phyloP scores from a whole-genome alignment of 2,329 filamentous ascomycete species.

The Sclerotiophoma versabilis region DNA sequence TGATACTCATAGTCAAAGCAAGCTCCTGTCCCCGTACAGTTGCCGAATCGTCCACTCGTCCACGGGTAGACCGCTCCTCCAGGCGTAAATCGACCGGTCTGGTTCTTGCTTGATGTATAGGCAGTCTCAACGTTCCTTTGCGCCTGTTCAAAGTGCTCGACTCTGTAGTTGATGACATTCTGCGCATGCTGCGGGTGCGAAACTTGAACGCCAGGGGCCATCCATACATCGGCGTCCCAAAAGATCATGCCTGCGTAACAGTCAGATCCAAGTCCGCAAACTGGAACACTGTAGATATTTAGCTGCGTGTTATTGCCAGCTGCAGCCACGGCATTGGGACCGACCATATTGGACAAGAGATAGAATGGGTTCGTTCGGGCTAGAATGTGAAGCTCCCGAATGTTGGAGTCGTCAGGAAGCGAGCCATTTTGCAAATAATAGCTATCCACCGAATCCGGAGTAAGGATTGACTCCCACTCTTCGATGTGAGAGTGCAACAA shows the following conservation, averaged over 20 bases:
- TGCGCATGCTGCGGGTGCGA: slow-evolving; percentile 68
- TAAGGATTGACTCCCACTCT: slow-evolving; percentile 70
- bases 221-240: slow-evolving; percentile 73
- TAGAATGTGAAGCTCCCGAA: slow-evolving; percentile 64
- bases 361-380: slow-evolving; percentile 64
- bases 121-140: slow-evolving; percentile 64
- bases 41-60: slow-evolving; percentile 71
- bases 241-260: slow-evolving; percentile 72
- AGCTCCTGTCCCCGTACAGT: slow-evolving; percentile 67
- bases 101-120: slow-evolving; percentile 65
- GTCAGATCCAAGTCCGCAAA: slow-evolving; percentile 72
- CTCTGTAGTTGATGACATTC: slow-evolving; percentile 70
- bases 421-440: slow-evolving; percentile 65
- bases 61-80: slow-evolving; percentile 71
- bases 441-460: slow-evolving; percentile 67
- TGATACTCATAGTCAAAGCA: slow-evolving; percentile 79
- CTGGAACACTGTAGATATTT: slow-evolving; percentile 69
- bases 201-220: slow-evolving; percentile 70
- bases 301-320: slow-evolving; percentile 59
- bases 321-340: slow-evolving; percentile 60
- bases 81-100: slow-evolving; percentile 62
- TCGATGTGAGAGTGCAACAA: slow-evolving; percentile 63
- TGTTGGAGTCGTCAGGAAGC: slow-evolving; percentile 63
- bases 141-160: slow-evolving; percentile 66
- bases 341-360: slow-evolving; percentile 63